These are phyloP conservation scores for Tardiomyces depauwii DNA, from an alignment of 1,139 yeast species.

Conservation along the genomic window DNA sequence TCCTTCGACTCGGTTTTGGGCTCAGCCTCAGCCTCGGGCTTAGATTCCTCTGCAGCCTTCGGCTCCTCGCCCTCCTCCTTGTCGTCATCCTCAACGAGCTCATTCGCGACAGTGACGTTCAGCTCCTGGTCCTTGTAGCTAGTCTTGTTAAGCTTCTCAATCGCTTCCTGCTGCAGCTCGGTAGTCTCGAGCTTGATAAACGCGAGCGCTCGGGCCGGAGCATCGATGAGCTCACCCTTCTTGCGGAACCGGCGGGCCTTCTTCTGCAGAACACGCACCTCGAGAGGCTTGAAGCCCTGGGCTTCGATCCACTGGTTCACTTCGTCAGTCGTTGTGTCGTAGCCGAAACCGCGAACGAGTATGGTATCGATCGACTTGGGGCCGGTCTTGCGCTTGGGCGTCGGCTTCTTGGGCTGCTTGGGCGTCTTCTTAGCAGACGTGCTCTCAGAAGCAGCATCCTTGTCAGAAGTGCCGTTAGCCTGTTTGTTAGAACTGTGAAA, in stretches of 20 bases:
- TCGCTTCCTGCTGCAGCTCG: conserved; percentile 34
- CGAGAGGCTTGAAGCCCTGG: conserved; percentile 4
- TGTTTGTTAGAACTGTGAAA: too few species aligned
- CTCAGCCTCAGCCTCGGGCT: conserved; percentile 1
- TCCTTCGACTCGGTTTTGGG: not conserved
- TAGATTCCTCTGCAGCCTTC: conserved; percentile 1
- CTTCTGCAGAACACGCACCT: conserved; percentile 2
- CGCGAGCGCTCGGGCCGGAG: conserved; percentile 29
- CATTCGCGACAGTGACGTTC: conserved; percentile 15
- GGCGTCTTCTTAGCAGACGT: conserved; percentile 1
- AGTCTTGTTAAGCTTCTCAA: conserved; percentile 31
- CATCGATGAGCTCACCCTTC: conserved; percentile 9
- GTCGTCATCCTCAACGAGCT: conserved; percentile 6
- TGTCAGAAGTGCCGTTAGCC: not conserved
- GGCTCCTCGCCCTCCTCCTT: conserved; percentile 9
- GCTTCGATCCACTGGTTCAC: conserved; percentile 15
- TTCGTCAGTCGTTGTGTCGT: conserved; percentile 21
- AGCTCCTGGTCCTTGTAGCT: conserved; percentile 30
- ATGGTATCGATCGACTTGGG: conserved; percentile 37
- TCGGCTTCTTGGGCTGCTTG: conserved; percentile 5
- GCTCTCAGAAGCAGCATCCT: not conserved
- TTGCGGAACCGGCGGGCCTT: conserved; percentile 3
- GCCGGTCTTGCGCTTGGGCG: conserved; percentile 10
- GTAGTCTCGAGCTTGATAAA: conserved; percentile 40
- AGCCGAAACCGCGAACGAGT: conserved; percentile 38